These are phyloP conservation scores for Bothriochloa decipiens DNA, from an alignment of 176 grass and related monocot genomes.

Conservation along the genomic window DNA sequence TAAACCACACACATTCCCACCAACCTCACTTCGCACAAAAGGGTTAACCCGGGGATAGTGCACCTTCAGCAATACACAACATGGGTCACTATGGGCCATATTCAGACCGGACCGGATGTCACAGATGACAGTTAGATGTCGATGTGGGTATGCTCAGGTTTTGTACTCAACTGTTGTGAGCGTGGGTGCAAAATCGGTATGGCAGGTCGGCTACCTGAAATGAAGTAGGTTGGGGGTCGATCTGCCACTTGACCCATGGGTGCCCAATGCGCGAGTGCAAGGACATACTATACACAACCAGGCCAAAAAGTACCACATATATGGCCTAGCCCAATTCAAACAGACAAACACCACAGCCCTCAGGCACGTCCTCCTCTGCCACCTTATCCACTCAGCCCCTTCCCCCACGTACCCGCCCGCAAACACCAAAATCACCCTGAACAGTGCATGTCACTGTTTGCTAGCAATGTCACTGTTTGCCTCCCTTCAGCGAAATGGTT, in stretches of 20 bases:
- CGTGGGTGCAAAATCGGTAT: background rate
- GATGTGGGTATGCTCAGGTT: no score
- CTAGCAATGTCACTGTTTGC: background rate
- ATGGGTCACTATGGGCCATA: no score
- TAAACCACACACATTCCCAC: no score
- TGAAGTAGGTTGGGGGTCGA: background rate
- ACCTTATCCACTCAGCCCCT: background rate
- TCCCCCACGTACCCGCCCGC: background rate
- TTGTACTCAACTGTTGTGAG: background rate
- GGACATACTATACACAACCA: background rate
- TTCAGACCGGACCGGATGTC: no score
- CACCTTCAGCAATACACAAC: no score
- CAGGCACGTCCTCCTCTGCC: background rate
- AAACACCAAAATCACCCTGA: background rate
- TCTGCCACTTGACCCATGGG: background rate
- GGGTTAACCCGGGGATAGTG: no score
- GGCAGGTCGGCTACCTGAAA: background rate
- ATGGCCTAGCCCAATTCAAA: background rate
- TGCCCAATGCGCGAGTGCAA: background rate
- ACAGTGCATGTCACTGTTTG: background rate
- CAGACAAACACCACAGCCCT: background rate
- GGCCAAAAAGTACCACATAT: background rate
- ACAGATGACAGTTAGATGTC: no score
- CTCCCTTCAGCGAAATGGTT: background rate
- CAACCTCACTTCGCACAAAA: no score